phyloP scores from a whole-genome alignment of 2,329 filamentous ascomycete species.

The Colletotrichum cereale region DNA sequence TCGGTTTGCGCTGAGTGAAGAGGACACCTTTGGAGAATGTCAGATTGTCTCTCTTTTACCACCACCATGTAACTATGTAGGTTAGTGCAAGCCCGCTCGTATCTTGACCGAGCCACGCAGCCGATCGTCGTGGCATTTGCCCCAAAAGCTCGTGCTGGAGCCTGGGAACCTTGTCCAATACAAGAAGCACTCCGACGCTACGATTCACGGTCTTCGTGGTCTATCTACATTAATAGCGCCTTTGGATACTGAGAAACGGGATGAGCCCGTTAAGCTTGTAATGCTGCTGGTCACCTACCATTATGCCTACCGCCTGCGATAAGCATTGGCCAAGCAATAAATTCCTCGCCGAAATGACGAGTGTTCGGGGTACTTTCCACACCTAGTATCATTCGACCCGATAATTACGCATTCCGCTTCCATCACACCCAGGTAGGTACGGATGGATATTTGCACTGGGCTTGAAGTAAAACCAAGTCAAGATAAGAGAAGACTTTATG shows the following conservation, averaged over 20 bases:
- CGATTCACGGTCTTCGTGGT: not conserved
- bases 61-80: not conserved
- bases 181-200: constrained; percentile 12
- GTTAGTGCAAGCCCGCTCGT: constrained; percentile 8
- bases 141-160: not conserved
- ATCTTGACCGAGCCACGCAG: constrained; percentile 12
- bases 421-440: too few species aligned
- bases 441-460: not conserved
- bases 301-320: not conserved
- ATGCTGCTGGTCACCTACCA: not conserved
- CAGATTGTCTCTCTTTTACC: not conserved
- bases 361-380: not conserved
- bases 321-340: not conserved
- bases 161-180: constrained; percentile 15
- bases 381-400: not conserved
- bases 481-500: not conserved
- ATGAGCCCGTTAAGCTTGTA: constrained; percentile 1
- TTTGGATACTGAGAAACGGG: not conserved
- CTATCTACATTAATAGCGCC: constrained; percentile 9
- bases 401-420: not conserved
- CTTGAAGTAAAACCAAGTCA: not conserved
- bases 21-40: constrained; percentile 27
- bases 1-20: not conserved
- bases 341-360: not conserved
- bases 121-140: constrained; percentile 14